Base-by-base conservation (phyloP, 1,139 yeast species). In the Yamadazyma triangularis region DNA sequence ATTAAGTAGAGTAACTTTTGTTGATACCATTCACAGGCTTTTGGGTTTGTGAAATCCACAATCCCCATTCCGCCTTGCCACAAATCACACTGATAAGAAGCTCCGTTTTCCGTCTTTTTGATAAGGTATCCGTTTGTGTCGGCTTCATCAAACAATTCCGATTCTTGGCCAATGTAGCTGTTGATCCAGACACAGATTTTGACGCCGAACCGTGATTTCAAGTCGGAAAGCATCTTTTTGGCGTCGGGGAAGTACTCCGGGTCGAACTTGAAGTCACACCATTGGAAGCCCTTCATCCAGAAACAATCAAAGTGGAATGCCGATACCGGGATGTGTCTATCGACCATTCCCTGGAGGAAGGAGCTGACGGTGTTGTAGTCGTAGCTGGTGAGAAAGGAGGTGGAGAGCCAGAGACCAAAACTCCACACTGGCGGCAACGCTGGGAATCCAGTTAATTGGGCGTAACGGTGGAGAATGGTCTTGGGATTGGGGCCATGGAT, bases 41-140 rank as follows among this genome's bases (percentile, higher is more conserved):
- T 51, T 1, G 65, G 64, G 38, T 58, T 59, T 29, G 64, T 55
- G 38, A 55, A 59, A 35, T 59, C 65, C 18, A 59, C 60, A 30
- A 58, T 50, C 2, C 59, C 62, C 64, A 56, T 56, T 13, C 65
- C 65, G 2, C 64, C 60, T 39, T 58, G 65, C 65, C 65, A 59
- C 26, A 51, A 44, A 39, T 59, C 64, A 27, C 57, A 52, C 32
- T 59, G 65, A 40, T 55, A 59, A 8, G 56, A 45, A 4, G 51
- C 36, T 11, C 57, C 62, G 29, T 50, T 50, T 24, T 50, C 56
- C 2, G 36, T 25, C 22, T 39, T 40, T 37, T 52, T 45, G 31
- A 59, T 50, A 26, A 59, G 45, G 34, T 53, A 59, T 4, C 56
- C 58, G 8, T 53, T 45, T 30, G 43, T 29, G 29, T 47, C 52